Evolutionary conservation across 2,329 filamentous ascomycete genomes (phyloP).

Genomic region (Diaporthe nobilis): DNA sequence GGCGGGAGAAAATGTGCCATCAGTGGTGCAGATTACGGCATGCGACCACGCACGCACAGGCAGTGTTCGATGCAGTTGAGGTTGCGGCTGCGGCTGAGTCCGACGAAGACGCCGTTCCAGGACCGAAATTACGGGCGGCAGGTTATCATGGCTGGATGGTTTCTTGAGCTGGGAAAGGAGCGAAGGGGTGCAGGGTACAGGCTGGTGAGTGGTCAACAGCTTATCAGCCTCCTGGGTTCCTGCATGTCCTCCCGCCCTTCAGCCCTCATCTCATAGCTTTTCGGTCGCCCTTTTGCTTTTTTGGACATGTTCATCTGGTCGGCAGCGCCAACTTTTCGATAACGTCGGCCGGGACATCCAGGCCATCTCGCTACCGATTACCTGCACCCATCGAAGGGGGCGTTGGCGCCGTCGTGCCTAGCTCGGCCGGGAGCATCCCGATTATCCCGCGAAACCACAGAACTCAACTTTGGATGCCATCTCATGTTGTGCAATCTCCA

Average conservation of each 20-base stretch:
- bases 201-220: not conserved
- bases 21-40: not conserved
- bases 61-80: not conserved
- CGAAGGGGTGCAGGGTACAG: not conserved
- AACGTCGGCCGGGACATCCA: constrained; percentile 6
- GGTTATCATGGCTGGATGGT: not conserved
- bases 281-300: not conserved
- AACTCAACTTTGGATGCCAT: not conserved
- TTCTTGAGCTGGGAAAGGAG: not conserved
- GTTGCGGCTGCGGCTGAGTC: constrained; percentile 7
- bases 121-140: constrained; percentile 6
- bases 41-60: not conserved
- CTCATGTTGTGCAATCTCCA: constrained; percentile 9
- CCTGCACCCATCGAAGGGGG: not conserved
- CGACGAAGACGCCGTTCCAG: not conserved
- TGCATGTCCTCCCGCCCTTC: not conserved
- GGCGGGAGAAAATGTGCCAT: not conserved
- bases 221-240: constrained; percentile 21
- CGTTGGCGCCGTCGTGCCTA: not conserved
- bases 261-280: not conserved
- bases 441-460: not conserved
- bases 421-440: not conserved
- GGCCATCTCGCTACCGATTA: constrained; percentile 11
- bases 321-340: not conserved
- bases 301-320: not conserved